Percentiles rank a stretch among this genome's conserved stretches.
Evolutionary conservation across 148 eudicot genomes (phyloP).

Genomic region (Bassia scoparia): DNA sequence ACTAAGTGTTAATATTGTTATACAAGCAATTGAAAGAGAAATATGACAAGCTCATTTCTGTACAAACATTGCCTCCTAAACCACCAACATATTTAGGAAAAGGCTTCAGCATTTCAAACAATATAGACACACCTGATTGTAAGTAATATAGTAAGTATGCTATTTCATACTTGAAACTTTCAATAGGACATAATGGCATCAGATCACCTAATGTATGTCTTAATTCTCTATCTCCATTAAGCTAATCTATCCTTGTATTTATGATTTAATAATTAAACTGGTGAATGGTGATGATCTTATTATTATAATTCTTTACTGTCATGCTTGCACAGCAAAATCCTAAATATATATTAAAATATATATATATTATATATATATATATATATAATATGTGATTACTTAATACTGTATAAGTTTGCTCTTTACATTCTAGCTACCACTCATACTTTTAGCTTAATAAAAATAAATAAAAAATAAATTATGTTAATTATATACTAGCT

Average conservation of each 20-base stretch:
- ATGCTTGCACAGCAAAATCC: slow-evolving; percentile 33
- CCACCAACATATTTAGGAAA: neutral
- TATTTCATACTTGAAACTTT: no score
- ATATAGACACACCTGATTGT: no score
- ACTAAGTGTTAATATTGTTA: no score
- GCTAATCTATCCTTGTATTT: slow-evolving; percentile 17
- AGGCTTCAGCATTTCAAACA: no score
- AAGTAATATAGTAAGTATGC: no score
- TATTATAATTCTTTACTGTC: no score
- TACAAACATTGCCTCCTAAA: neutral
- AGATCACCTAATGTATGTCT: slow-evolving; percentile 12
- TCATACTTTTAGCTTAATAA: slow-evolving; percentile 28
- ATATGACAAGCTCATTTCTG: neutral
- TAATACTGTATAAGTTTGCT: slow-evolving; percentile 9
- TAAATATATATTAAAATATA: slow-evolving; percentile 3
- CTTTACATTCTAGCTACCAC: slow-evolving; percentile 7
- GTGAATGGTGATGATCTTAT: no score
- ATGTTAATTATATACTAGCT: no score
- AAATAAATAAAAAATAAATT: no score
- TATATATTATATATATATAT: slow-evolving; percentile 27
- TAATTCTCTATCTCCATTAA: slow-evolving; percentile 20
- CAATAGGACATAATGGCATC: slow-evolving; percentile 21
- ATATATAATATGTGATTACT: slow-evolving; percentile 18
- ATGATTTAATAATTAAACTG: no score
- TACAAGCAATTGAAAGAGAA: neutral